Conservation (phyloP, 2,329 filamentous ascomycete genomes). For the Beauveria rudraprayagi region DNA sequence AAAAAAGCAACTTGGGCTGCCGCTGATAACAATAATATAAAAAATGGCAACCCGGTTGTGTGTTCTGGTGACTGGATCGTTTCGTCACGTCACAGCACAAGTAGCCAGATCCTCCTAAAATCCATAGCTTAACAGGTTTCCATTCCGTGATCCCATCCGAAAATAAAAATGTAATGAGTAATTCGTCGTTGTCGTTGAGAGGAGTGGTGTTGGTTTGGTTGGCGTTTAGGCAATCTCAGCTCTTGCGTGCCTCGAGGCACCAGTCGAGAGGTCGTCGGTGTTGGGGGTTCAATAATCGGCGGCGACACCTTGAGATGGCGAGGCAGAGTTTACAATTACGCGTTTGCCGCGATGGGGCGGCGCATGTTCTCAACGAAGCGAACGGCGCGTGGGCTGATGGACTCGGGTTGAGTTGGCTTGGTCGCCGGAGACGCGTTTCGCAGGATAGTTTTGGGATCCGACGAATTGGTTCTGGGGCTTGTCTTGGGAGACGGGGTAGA, state of each 20-base stretch:
- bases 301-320: background rate
- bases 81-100: constrained; percentile 10
- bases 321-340: constrained; percentile 21
- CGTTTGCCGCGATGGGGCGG: constrained; percentile 29
- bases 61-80: constrained; percentile 5
- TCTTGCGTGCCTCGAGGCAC: constrained; percentile 6
- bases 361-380: constrained; percentile 34
- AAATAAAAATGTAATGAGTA: background rate
- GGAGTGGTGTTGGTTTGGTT: background rate
- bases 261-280: background rate
- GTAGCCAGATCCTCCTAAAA: constrained; percentile 6
- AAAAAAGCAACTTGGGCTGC: constrained; percentile 1
- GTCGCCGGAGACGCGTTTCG: constrained; percentile 33
- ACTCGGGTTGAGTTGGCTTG: constrained; percentile 27
- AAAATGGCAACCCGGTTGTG: constrained; percentile 1
- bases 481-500: constrained; percentile 37
- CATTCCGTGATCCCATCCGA: background rate
- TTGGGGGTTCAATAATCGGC: background rate
- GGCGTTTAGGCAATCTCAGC: background rate
- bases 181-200: background rate
- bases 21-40: constrained; percentile 6
- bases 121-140: background rate
- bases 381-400: constrained; percentile 31
- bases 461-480: constrained; percentile 28
- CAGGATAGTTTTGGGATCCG: constrained; percentile 35